Percentiles rank a stretch among this genome's conserved stretches.
These are phyloP conservation scores for Nigrospora sphaerica DNA, from an alignment of 2,329 filamentous ascomycete genomes.

Conservation along the genomic window DNA sequence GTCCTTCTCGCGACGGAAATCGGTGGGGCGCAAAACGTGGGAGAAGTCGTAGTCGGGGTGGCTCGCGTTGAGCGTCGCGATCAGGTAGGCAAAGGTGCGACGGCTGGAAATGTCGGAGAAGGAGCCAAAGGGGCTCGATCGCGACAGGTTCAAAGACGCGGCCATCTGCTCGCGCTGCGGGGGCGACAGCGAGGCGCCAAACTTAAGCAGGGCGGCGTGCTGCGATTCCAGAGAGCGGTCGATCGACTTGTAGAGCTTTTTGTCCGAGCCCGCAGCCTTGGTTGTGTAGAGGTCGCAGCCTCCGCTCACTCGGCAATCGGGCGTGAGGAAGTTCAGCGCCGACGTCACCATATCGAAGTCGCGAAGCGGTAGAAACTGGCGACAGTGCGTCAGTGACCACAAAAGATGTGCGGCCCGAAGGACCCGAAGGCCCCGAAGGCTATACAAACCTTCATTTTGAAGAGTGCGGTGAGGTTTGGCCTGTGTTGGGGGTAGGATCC, in stretches of 20 bases:
- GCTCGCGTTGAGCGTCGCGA: slow-evolving; percentile 91
- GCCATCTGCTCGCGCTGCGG: slow-evolving; percentile 68
- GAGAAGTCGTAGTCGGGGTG: slow-evolving; percentile 98
- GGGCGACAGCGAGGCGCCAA: slow-evolving; percentile 82
- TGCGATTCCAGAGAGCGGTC: slow-evolving; percentile 86
- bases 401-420: too few species aligned
- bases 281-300: slow-evolving; percentile 96
- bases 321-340: slow-evolving; percentile 91
- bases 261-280: slow-evolving; percentile 89
- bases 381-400: background rate
- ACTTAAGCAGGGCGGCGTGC: slow-evolving; percentile 78
- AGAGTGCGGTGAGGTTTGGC: background rate
- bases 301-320: slow-evolving; percentile 85
- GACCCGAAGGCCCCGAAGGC: too few species aligned
- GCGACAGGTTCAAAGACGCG: slow-evolving; percentile 64
- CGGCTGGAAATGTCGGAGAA: slow-evolving; percentile 83
- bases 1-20: slow-evolving; percentile 81
- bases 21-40: slow-evolving; percentile 77
- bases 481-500: too few species aligned
- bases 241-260: slow-evolving; percentile 95
- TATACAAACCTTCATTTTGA: slow-evolving; percentile 8
- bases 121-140: slow-evolving; percentile 86
- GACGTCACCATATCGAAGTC: slow-evolving; percentile 88
- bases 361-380: slow-evolving; percentile 80
- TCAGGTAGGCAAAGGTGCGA: slow-evolving; percentile 90